Percentiles rank a stretch among this genome's conserved stretches.
These are phyloP conservation scores for Mycena leptocephala DNA, from an alignment of 768 basidiomycete species.

Conservation along the genomic window DNA sequence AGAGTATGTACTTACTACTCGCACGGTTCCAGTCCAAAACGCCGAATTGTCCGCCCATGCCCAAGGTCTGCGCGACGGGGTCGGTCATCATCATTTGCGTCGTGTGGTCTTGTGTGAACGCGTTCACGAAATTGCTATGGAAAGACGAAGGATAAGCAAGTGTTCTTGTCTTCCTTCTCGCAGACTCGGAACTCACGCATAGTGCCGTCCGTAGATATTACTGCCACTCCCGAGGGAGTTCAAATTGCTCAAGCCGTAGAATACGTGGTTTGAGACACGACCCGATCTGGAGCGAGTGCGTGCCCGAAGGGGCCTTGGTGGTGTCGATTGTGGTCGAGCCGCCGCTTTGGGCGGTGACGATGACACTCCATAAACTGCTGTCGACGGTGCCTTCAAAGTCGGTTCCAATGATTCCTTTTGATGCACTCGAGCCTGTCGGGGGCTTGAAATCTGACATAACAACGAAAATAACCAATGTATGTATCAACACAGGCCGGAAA, in stretches of 20 bases:
- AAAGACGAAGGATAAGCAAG: slow-evolving; percentile 29
- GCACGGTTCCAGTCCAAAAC: too few relatives aligned
- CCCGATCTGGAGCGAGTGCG: slow-evolving; percentile 37
- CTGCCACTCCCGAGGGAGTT: slow-evolving; percentile 31
- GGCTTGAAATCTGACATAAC: too few relatives aligned
- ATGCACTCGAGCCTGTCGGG: slow-evolving; percentile 31
- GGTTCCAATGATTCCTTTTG: slow-evolving; percentile 33
- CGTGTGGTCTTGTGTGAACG: slow-evolving; percentile 37
- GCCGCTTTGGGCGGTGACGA: slow-evolving; percentile 32
- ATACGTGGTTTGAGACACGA: slow-evolving; percentile 34
- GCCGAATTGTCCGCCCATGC: slow-evolving; percentile 40
- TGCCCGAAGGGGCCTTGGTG: slow-evolving; percentile 37
- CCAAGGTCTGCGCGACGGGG: slow-evolving; percentile 37
- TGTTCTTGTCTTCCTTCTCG: too few relatives aligned
- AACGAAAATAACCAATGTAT: too few relatives aligned
- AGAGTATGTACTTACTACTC: too few relatives aligned
- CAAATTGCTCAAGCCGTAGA: too few relatives aligned
- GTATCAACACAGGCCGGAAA: too few relatives aligned
- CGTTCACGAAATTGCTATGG: slow-evolving; percentile 36
- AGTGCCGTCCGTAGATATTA: slow-evolving; percentile 36
- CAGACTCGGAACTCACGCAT: slow-evolving; percentile 35
- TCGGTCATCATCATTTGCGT: slow-evolving; percentile 42
- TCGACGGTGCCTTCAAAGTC: slow-evolving; percentile 35
- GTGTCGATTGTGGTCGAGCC: slow-evolving; percentile 38
- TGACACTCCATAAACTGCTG: slow-evolving; percentile 34